These are phyloP conservation scores for Cladophialophora yegresii DNA, from an alignment of 2,329 filamentous ascomycete species.

Conservation along the genomic window DNA sequence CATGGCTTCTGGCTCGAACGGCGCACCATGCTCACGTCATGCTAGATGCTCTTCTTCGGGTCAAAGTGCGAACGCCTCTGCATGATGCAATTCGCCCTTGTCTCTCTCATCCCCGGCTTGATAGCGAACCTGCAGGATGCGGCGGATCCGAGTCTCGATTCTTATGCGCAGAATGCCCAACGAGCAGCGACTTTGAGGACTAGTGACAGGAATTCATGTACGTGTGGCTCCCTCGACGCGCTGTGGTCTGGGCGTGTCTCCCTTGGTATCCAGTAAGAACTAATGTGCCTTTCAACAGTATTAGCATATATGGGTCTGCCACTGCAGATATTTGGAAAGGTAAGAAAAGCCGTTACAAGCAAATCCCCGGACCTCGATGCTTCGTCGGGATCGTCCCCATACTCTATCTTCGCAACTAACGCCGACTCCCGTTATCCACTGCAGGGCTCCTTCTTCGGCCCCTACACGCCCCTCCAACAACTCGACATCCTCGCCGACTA, in stretches of 20 bases:
- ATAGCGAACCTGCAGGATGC: conserved; percentile 91
- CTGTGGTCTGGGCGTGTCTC: background rate
- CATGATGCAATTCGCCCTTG: conserved; percentile 97
- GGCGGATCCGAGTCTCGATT: conserved; percentile 88
- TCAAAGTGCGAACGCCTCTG: conserved; percentile 93
- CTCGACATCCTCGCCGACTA: conserved; percentile 90
- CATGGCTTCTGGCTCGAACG: background rate
- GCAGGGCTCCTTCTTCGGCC: conserved; percentile 88
- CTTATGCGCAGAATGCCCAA: conserved; percentile 71
- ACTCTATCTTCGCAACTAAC: conserved; percentile 56
- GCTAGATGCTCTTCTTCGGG: conserved; percentile 95
- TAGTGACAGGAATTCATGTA: conserved; percentile 81
- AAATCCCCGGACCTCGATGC: background rate
- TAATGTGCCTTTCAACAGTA: conserved; percentile 50
- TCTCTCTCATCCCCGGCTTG: conserved; percentile 91
- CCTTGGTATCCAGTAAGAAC: conserved; percentile 29
- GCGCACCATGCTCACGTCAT: conserved; percentile 10
- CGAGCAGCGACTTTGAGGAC: conserved; percentile 84
- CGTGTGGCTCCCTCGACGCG: conserved; percentile 27
- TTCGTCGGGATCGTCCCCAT: background rate
- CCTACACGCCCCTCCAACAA: conserved; percentile 94
- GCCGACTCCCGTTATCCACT: background rate
- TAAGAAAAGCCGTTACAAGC: conserved; percentile 40
- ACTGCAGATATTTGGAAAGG: conserved; percentile 91
- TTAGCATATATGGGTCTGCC: conserved; percentile 93